Evolutionary conservation across 2,329 filamentous ascomycete genomes (phyloP), one percentile per base, ranked within the genome.

Genomic region (Colletotrichum eleusines): DNA sequence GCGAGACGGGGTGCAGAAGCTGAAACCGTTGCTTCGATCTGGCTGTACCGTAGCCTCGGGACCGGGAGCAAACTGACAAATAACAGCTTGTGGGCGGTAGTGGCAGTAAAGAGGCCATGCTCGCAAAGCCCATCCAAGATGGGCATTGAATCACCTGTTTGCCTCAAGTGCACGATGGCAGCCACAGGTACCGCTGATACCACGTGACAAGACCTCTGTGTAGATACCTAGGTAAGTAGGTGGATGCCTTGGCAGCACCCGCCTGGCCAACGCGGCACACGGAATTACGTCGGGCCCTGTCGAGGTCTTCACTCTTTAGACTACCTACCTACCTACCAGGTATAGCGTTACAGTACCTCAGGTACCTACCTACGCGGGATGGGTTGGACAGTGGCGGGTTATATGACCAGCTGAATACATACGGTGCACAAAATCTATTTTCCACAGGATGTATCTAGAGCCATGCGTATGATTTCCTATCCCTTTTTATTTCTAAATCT

Each of bases 1-100:
- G 53, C 61, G 64, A 65, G 53, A 54, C 53, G 44, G 57, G 35
- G 38, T 66, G 66, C 66, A 66, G 66, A 44, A 69, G 62, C 61
- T 69, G 66, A 66, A 69, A 69, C 53, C 20, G 40, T 35, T 33
- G 63, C 61, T 46, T 46, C 54, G 26, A 64, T 64, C 50, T 64
- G 61, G 46, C 61, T 44, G 38, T 35, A 44, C 66, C 61, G 20
- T 53, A 53, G 53, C 42, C 35, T 40, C 44, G 66, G 66, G 35
- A 65, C 57, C 66, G 23, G 33, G 35, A 48, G 26, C 50, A 14
- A 14, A 60, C 58, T 50, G 38, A 40, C 40, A 59, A 31, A 26
- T 46, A 31, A 51, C 33, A 38, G 33, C 28, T n/a, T n/a, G 51
- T 31, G 20, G 28, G n/a, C 20, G 38, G 11, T 28, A 48, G 33